Base-by-base conservation (phyloP, 2,329 filamentous ascomycete species). In the Epichloe amarillans region DNA sequence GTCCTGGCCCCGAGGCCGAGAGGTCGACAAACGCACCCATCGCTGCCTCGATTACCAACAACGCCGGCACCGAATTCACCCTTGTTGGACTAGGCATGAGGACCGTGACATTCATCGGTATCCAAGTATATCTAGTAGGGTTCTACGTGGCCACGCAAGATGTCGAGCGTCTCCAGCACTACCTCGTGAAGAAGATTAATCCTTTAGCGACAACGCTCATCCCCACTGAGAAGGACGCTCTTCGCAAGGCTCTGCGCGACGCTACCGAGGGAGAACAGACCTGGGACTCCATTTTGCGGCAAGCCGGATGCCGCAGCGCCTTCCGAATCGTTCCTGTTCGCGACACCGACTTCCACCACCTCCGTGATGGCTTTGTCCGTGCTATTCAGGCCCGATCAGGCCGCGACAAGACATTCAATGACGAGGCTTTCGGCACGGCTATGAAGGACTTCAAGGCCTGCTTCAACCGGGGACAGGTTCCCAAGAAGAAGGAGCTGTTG, bases 101-200 rank as follows among this genome's bases (percentile, higher is more conserved):
- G 50, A 89, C 85, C 1, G 93, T 98, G 35, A 94, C 86, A 23
- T 95, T 97, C 66, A 71, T 97, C 43, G 73, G 80, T 46, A 88
- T 98, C 43, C 84, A 95, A 65, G 93, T 98, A 49, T 98, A 98
- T 69, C 86, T 97, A 17, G 86, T 95, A 0, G 93, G 91, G 15
- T 80, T 94, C 60, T 98, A 98, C 70, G 77, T 97, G 26, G 87
- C 89, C 26, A 91, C 84, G 0, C 73, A 83, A 38, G 89, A 95
- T 61, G 82, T 98, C 53, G 81, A 83, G 4, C 74, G 77, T n/a
- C 74, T 98, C 40, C 91, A 97, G 67, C 75, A 78, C 57, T 79
- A 81, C 43, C 76, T 97, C 33, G 78, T 94, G 54, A 82, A 83
- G 62, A 81, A 81, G 55, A 79, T 94, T 59, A 88, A 88, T 62